Conservation (phyloP, 148 eudicot genomes). For the Agrostemma githago region DNA sequence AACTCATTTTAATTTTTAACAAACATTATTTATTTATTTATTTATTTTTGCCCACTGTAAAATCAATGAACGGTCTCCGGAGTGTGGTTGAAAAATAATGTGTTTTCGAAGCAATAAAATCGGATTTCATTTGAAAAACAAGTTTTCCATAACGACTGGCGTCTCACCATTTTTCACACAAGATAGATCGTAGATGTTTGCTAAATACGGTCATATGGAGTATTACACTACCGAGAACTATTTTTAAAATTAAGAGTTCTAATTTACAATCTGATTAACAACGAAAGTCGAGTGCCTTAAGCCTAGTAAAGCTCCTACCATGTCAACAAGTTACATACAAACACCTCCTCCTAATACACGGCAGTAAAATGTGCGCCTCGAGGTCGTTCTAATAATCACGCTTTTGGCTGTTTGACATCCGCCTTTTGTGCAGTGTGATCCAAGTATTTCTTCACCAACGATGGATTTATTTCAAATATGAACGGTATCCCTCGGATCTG, state of each 20-base stretch:
- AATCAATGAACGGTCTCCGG: too few relatives aligned
- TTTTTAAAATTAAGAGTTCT: background rate
- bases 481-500: constrained; percentile 67
- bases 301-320: constrained; percentile 9
- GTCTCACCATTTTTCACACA: too few relatives aligned
- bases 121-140: too few relatives aligned
- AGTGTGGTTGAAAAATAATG: too few relatives aligned
- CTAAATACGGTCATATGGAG: background rate
- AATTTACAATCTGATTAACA: constrained; percentile 24
- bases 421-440: constrained; percentile 29
- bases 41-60: too few relatives aligned
- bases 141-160: too few relatives aligned
- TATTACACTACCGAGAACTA: background rate
- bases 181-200: background rate
- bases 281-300: constrained; percentile 5
- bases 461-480: constrained; percentile 55
- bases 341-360: background rate
- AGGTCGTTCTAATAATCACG: constrained; percentile 9
- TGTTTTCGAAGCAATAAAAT: too few relatives aligned
- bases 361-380: constrained; percentile 29
- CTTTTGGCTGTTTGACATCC: constrained; percentile 16
- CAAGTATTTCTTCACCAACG: constrained; percentile 40
- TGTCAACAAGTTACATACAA: constrained; percentile 27
- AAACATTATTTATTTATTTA: too few relatives aligned
- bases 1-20: too few relatives aligned